Conservation (phyloP, 1,284 basidiomycete genomes). For the Ceratobasidium sp. region DNA sequence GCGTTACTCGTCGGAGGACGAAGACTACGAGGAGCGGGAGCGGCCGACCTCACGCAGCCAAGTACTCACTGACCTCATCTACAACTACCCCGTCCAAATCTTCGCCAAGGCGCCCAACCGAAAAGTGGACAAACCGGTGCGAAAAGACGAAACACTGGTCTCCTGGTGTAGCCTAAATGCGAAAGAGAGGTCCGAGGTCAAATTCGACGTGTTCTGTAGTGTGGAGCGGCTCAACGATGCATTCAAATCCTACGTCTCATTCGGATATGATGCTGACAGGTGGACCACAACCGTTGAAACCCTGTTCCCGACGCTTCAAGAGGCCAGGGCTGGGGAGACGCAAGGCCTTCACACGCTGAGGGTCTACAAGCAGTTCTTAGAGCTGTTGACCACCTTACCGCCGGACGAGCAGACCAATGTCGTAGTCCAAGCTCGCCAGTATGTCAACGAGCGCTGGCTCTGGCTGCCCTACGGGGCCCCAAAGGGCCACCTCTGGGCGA, state of each 20-base stretch:
- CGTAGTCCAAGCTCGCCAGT: neutral
- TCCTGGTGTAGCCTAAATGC: neutral
- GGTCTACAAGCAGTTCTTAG: neutral
- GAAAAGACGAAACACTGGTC: neutral
- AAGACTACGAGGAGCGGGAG: neutral
- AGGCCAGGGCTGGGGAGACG: neutral
- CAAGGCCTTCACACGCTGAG: neutral
- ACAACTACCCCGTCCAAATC: slow-evolving; percentile 18
- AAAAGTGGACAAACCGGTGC: neutral
- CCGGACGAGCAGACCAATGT: neutral
- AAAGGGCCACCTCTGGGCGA: slow-evolving; percentile 5
- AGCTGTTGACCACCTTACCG: neutral
- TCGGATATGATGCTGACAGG: neutral
- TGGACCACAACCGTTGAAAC: neutral
- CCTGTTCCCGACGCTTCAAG: slow-evolving; percentile 2
- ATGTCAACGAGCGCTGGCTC: neutral
- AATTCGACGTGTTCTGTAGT: slow-evolving; percentile 3
- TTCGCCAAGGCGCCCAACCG: slow-evolving; percentile 25
- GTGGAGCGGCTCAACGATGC: neutral
- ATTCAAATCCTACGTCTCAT: neutral
- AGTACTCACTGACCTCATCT: neutral
- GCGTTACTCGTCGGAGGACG: slow-evolving; percentile 14
- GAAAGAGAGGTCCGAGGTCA: neutral
- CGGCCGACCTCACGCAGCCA: neutral
- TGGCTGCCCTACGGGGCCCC: slow-evolving; percentile 5